Percentiles rank a stretch among this genome's conserved stretches.
phyloP scores from a whole-genome alignment of 768 basidiomycete genomes.

The Pleurotus pulmonarius region DNA sequence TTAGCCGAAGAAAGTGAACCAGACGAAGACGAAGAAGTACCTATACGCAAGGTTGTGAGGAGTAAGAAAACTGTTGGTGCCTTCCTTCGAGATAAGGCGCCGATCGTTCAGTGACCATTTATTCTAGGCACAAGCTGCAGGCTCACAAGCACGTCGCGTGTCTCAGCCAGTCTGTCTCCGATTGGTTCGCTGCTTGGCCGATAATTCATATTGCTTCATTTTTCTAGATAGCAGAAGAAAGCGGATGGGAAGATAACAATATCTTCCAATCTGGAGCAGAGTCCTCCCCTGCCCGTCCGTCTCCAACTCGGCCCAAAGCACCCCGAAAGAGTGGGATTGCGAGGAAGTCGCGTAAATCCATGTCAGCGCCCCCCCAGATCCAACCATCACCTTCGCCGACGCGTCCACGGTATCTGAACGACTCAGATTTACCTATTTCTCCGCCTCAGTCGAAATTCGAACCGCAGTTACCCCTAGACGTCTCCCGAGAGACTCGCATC shows the following conservation, averaged over 20 bases:
- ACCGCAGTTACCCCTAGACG: slow-evolving; percentile 41
- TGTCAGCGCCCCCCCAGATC: slow-evolving; percentile 65
- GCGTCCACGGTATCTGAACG: slow-evolving; percentile 20
- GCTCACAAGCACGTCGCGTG: slow-evolving; percentile 49
- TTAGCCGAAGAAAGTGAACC: slow-evolving; percentile 76
- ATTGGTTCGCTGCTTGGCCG: background rate
- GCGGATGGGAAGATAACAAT: slow-evolving; percentile 90
- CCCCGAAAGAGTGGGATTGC: slow-evolving; percentile 34
- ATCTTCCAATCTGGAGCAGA: slow-evolving; percentile 89
- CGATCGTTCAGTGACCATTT: slow-evolving; percentile 5
- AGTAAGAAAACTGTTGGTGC: slow-evolving; percentile 53
- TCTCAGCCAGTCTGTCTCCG: slow-evolving; percentile 38
- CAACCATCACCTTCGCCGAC: slow-evolving; percentile 39
- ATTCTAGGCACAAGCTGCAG: slow-evolving; percentile 43
- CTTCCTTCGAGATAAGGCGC: background rate
- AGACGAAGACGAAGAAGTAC: slow-evolving; percentile 60
- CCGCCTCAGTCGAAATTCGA: slow-evolving; percentile 57
- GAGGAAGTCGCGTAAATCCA: slow-evolving; percentile 62
- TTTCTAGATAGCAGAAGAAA: slow-evolving; percentile 48
- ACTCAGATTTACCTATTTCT: slow-evolving; percentile 23
- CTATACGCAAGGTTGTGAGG: slow-evolving; percentile 55
- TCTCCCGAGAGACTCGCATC: slow-evolving; percentile 23
- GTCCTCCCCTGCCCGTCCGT: slow-evolving; percentile 68
- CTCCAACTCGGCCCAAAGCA: slow-evolving; percentile 44
- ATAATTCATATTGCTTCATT: slow-evolving; percentile 8